Percentiles rank a stretch among this genome's conserved stretches.
phyloP scores from a whole-genome alignment of 192 early-diverging fungal species.

The Lunasporangiospora selenospora region DNA sequence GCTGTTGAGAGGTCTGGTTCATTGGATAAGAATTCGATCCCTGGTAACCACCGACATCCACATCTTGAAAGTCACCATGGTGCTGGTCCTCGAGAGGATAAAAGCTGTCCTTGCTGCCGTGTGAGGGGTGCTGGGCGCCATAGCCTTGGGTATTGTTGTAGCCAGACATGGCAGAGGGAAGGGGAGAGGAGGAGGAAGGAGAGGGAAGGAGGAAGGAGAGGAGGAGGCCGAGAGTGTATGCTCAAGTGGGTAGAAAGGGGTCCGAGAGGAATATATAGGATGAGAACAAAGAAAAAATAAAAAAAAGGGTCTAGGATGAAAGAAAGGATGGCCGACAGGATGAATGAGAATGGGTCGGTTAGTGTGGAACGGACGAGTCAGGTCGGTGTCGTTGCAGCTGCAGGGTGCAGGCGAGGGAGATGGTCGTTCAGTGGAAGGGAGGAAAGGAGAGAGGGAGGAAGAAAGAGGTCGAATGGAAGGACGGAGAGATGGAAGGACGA shows the following conservation, averaged over 20 bases:
- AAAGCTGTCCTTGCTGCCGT: not conserved
- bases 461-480: not conserved
- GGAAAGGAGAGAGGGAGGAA: not conserved
- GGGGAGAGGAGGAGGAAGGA: not conserved
- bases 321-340: no score
- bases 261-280: no score
- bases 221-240: not conserved
- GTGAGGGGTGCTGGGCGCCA: no score
- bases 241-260: no score
- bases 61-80: conserved; percentile 88
- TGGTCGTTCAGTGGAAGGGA: no score
- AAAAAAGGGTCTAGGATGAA: no score
- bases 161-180: not conserved
- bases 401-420: no score
- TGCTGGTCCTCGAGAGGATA: conserved; percentile 60
- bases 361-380: no score
- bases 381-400: no score
- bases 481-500: not conserved
- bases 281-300: no score
- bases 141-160: not conserved
- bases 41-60: conserved; percentile 51
- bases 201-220: not conserved
- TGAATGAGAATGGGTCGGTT: no score
- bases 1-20: conserved; percentile 19
- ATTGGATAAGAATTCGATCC: not conserved